Evolutionary conservation across 2,329 filamentous ascomycete genomes (phyloP), one percentile per base, ranked within the genome.

Genomic region (Phoma herbarum): DNA sequence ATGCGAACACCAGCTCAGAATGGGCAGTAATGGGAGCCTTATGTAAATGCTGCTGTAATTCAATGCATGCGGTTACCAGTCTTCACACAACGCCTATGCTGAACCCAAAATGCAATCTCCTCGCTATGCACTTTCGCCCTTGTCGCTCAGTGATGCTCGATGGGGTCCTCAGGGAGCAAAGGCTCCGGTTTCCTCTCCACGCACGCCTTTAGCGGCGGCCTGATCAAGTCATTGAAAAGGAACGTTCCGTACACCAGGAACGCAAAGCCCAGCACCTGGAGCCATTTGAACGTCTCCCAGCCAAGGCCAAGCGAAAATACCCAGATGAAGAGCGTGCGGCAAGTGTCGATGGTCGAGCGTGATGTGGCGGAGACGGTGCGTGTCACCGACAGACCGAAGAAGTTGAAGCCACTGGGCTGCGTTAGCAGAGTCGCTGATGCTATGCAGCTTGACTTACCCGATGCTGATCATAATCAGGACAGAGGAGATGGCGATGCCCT

Each of bases 311-410:
- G 86, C 18, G 92, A 96, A 14, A 97, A 91, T 26, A 99, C 85
- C 95, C 95, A 99, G 79, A 99, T 98, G 80, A 99, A 98, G 1
- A 99, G 86, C 0, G 95, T 99, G 39, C 94, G 88, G 83, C 93
- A 98, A 1, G 95, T 99, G 77, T 99, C 95, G 70, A 99, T 98
- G 29, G 94, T 98, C 29, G 92, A 96, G 61, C 95, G 88, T 1
- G 94, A 92, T 0, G 95, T 99, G 11, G 95, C 95, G 63, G 91
- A 96, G 66, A 99, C 92, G 62, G 81, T 88, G 60, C 92, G 88
- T 0, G 95, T 99, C 9, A 99, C 94, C 0, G 91, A 95, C 10
- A 99, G 86, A 8, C 95, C 95, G 78, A 99, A 99, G 83, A 96
- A 99, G 81, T 99, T 99, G 86, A 98, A 99, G 52, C 94, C 93